Conservation (phyloP, 176 grass and related monocot genomes). For the Cymbopogon citratus region DNA sequence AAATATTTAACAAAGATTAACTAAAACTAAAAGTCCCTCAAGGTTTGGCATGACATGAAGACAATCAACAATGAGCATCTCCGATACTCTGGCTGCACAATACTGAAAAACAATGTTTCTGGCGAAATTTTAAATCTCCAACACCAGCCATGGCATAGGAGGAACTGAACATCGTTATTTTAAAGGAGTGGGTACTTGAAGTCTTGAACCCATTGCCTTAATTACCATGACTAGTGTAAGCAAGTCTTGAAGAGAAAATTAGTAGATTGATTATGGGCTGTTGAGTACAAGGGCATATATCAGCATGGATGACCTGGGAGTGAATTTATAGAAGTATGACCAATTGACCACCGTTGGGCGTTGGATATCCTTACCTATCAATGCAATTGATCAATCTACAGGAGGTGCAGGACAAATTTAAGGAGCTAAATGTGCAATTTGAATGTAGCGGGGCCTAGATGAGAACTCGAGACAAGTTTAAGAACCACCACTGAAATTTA, state of each 20-base stretch:
- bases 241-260: neutral
- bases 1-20: constrained; percentile 9
- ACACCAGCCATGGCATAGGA: neutral
- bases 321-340: no score
- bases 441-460: neutral
- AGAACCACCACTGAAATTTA: neutral
- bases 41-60: constrained; percentile 5
- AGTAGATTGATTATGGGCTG: no score
- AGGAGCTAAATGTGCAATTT: neutral
- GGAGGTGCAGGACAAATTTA: neutral
- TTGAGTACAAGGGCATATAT: no score
- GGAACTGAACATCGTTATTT: neutral
- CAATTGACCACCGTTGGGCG: no score
- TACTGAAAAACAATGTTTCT: neutral
- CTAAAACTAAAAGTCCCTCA: constrained; percentile 5
- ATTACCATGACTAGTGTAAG: neutral
- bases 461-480: neutral
- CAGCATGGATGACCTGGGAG: no score
- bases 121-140: neutral
- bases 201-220: neutral
- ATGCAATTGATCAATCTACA: no score
- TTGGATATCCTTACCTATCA: no score
- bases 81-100: neutral
- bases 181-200: neutral
- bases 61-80: neutral